Evolutionary conservation across 306 rosid species (phyloP).

Genomic region (Citrullus mucosospermus): DNA sequence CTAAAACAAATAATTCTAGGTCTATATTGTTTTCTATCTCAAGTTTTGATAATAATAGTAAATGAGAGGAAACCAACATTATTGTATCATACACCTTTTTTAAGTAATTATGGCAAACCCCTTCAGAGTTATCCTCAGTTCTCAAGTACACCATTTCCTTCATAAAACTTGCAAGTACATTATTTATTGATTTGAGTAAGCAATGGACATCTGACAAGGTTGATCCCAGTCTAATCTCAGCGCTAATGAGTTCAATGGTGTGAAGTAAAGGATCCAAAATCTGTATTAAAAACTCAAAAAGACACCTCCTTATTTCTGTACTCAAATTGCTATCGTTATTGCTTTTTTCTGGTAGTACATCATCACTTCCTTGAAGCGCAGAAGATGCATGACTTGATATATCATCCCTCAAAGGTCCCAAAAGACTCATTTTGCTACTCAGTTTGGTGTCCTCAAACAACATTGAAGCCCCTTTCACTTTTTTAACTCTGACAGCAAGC

Average conservation of each 20-base stretch:
- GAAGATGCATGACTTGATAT: constrained; percentile 7
- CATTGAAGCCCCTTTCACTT: constrained; percentile 31
- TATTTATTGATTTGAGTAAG: constrained; percentile 46
- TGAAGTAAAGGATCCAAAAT: constrained; percentile 69
- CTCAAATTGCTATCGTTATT: constrained; percentile 21
- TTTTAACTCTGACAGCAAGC: constrained; percentile 41
- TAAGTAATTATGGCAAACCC: constrained; percentile 60
- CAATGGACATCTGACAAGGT: constrained; percentile 29
- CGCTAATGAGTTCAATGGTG: constrained; percentile 20
- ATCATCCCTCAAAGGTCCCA: constrained; percentile 18
- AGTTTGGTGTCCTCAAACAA: constrained; percentile 25
- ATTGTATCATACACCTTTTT: constrained; percentile 43
- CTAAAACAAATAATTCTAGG: constrained; percentile 20
- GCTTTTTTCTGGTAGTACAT: constrained; percentile 9
- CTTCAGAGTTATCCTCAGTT: constrained; percentile 68
- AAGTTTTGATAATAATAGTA: constrained; percentile 25
- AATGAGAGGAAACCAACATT: constrained; percentile 31
- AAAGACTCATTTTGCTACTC: constrained; percentile 15
- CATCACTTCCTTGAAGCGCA: constrained; percentile 9
- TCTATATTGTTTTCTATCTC: constrained; percentile 17
- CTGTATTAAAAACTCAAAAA: constrained; percentile 54
- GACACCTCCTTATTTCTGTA: constrained; percentile 47
- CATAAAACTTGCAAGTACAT: constrained; percentile 56
- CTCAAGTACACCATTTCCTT: constrained; percentile 65
- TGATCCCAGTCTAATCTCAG: constrained; percentile 21